phyloP scores from a whole-genome alignment of 169 alveolate genomes.

The Eimeria necatrix region DNA sequence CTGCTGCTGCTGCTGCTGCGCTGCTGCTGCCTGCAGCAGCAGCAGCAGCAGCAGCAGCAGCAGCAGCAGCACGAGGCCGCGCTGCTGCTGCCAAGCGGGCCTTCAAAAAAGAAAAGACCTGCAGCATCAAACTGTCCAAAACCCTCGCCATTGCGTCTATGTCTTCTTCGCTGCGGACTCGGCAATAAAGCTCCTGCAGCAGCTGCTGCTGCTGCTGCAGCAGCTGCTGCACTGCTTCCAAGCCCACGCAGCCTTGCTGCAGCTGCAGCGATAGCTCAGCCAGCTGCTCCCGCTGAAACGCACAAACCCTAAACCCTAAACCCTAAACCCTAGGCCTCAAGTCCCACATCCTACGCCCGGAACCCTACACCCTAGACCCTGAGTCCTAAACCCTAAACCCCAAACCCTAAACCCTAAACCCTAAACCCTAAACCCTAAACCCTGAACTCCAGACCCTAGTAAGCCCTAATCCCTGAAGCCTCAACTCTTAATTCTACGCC shows the following conservation, averaged over 20 bases:
- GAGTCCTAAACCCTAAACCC: too few species aligned
- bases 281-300: constrained; percentile 53
- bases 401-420: too few species aligned
- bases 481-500: neutral
- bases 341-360: neutral
- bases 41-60: constrained; percentile 29
- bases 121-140: constrained; percentile 82
- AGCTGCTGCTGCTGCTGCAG: constrained; percentile 55
- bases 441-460: too few species aligned
- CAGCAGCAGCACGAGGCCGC: neutral
- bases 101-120: constrained; percentile 51
- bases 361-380: too few species aligned
- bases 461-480: constrained; percentile 18
- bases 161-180: constrained; percentile 86
- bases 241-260: constrained; percentile 32
- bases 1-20: too few species aligned
- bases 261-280: constrained; percentile 27
- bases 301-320: constrained; percentile 55
- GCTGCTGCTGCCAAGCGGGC: neutral
- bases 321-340: constrained; percentile 18
- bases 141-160: constrained; percentile 85
- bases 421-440: neutral
- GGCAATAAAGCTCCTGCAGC: constrained; percentile 57
- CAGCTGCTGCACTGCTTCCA: constrained; percentile 22
- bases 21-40: too few species aligned